phyloP scores from a whole-genome alignment of 2,329 filamentous ascomycete species.

The Fusarium sarcochroum region DNA sequence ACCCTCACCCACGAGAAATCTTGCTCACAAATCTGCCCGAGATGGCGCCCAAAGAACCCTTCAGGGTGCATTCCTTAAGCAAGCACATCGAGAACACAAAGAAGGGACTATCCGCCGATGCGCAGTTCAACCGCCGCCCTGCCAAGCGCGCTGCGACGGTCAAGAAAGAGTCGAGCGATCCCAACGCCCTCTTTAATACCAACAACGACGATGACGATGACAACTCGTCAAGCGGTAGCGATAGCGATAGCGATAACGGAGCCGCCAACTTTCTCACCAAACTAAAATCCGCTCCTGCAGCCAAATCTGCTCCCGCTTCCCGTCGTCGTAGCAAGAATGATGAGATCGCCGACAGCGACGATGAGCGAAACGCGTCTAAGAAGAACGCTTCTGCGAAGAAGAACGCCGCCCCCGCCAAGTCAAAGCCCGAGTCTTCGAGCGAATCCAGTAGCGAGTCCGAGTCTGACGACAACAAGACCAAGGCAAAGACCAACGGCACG shows the following conservation, averaged over 20 bases:
- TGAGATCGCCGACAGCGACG: slow-evolving; percentile 61
- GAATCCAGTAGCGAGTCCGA: slow-evolving; percentile 51
- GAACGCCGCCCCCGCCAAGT: slow-evolving; percentile 30
- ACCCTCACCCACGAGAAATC: slow-evolving; percentile 33
- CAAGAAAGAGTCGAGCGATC: slow-evolving; percentile 51
- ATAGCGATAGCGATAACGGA: slow-evolving; percentile 43
- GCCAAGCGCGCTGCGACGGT: slow-evolving; percentile 47
- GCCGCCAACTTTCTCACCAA: slow-evolving; percentile 53
- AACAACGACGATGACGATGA: slow-evolving; percentile 52
- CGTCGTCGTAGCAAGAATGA: slow-evolving; percentile 52
- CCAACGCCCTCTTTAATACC: slow-evolving; percentile 48
- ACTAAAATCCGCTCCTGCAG: slow-evolving; percentile 37
- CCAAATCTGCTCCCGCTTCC: slow-evolving; percentile 36
- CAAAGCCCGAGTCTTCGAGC: slow-evolving; percentile 38
- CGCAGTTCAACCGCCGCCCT: slow-evolving; percentile 52
- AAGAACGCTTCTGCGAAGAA: slow-evolving; percentile 42
- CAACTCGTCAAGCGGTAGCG: slow-evolving; percentile 53
- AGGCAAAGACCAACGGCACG: slow-evolving; percentile 43
- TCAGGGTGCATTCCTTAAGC: slow-evolving; percentile 55
- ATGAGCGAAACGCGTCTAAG: slow-evolving; percentile 52
- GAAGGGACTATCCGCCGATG: slow-evolving; percentile 53
- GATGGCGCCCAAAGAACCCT: slow-evolving; percentile 57
- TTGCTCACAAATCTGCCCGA: slow-evolving; percentile 35
- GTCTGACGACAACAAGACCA: slow-evolving; percentile 43
- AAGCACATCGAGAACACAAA: slow-evolving; percentile 57